These are phyloP conservation scores for Penicillium sp. DNA, from an alignment of 2,329 filamentous ascomycete species.

Conservation along the genomic window DNA sequence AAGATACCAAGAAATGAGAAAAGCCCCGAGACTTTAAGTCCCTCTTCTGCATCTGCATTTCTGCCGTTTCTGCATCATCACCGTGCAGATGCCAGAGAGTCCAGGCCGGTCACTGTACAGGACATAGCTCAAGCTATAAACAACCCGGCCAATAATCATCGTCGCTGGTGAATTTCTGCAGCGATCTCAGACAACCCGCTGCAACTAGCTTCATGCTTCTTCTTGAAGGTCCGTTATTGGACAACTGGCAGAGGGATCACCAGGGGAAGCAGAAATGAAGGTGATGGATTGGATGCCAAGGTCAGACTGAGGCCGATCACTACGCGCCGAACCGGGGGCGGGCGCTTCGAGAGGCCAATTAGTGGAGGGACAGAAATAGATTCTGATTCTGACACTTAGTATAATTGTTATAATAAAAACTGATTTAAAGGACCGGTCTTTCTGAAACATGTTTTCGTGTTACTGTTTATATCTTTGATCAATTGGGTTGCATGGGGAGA, in stretches of 20 bases:
- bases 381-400: not conserved
- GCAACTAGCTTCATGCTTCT: not conserved
- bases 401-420: too few relatives aligned
- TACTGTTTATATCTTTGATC: not conserved
- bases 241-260: slow-evolving; percentile 3
- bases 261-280: slow-evolving; percentile 3
- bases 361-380: slow-evolving; percentile 18
- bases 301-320: slow-evolving; percentile 4
- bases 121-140: slow-evolving; percentile 3
- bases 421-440: not conserved
- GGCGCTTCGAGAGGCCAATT: slow-evolving; percentile 21
- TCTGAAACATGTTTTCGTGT: not conserved
- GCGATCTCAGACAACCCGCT: slow-evolving; percentile 18
- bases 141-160: slow-evolving; percentile 14
- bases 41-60: slow-evolving; percentile 1
- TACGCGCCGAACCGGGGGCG: slow-evolving; percentile 20
- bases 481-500: not conserved
- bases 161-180: slow-evolving; percentile 12
- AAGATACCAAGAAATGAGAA: not conserved
- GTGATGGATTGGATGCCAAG: slow-evolving; percentile 11
- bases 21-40: slow-evolving; percentile 1
- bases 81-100: slow-evolving; percentile 1
- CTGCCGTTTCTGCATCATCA: slow-evolving; percentile 2
- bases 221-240: slow-evolving; percentile 8
- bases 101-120: not conserved